phyloP scores from a whole-genome alignment of 2,329 filamentous ascomycete species.

The Sclerotinia borealis region DNA sequence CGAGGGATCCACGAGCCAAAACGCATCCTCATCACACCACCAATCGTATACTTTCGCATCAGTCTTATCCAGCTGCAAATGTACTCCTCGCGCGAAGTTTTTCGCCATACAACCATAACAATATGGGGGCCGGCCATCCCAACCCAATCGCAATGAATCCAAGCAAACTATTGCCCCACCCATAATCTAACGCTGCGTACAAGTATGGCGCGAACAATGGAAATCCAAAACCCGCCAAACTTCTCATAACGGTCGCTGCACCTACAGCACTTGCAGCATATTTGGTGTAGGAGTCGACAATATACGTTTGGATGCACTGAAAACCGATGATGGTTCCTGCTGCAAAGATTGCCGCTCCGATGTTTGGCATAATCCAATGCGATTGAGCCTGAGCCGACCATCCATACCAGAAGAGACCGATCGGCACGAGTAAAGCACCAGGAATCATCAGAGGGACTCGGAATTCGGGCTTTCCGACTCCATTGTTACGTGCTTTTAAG shows the following conservation, averaged over 20 bases:
- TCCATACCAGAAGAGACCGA: conserved; percentile 52
- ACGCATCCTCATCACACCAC: background rate
- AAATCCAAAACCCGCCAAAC: conserved; percentile 29
- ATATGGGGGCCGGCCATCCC: conserved; percentile 43
- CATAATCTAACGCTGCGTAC: conserved; percentile 36
- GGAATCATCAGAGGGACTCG: conserved; percentile 55
- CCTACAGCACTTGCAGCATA: conserved; percentile 39
- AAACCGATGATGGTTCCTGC: conserved; percentile 37
- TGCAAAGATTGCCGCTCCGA: conserved; percentile 47
- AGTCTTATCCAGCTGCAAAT: conserved; percentile 26
- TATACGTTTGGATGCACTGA: conserved; percentile 41
- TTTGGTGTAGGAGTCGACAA: conserved; percentile 44
- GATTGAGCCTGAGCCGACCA: conserved; percentile 47
- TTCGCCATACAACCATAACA: conserved; percentile 38
- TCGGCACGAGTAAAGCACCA: conserved; percentile 48
- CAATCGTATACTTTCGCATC: background rate
- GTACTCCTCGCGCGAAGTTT: conserved; percentile 39
- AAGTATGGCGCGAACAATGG: conserved; percentile 29
- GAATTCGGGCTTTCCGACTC: conserved; percentile 47
- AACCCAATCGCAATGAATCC: conserved; percentile 47
- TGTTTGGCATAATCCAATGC: conserved; percentile 53
- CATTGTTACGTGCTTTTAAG: conserved; percentile 28
- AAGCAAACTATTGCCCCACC: conserved; percentile 42
- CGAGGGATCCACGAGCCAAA: background rate
- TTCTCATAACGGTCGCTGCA: conserved; percentile 25